These are phyloP conservation scores for Teunomyces stri DNA, from an alignment of 805 yeast species.

Conservation along the genomic window DNA sequence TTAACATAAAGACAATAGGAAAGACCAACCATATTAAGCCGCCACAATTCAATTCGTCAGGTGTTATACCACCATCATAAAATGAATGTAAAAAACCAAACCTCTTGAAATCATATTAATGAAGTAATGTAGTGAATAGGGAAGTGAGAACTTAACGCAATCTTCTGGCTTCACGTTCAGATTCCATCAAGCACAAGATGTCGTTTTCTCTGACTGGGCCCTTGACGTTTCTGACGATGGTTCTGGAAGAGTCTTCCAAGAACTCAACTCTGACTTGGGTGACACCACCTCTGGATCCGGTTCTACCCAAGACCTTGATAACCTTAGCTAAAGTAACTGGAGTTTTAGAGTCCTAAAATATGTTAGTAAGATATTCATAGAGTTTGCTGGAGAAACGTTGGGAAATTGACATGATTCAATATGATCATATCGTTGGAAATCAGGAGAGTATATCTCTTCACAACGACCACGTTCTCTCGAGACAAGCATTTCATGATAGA, in stretches of 20 bases:
- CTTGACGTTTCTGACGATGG: slow-evolving; percentile 95
- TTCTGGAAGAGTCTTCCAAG: slow-evolving; percentile 92
- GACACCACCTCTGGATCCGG: slow-evolving; percentile 99
- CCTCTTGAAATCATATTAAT: slow-evolving; percentile 2
- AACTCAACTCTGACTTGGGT: slow-evolving; percentile 98
- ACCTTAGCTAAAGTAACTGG: slow-evolving; percentile 99
- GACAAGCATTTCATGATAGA: slow-evolving; percentile 8
- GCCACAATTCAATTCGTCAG: not conserved
- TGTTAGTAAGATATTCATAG: slow-evolving; percentile 2
- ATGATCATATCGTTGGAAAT: no score
- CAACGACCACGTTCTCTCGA: not conserved
- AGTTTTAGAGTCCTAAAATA: slow-evolving; percentile 57
- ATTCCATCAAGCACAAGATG: slow-evolving; percentile 98
- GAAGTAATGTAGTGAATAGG: slow-evolving; percentile 2
- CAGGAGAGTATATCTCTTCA: no score
- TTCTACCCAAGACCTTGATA: slow-evolving; percentile 98
- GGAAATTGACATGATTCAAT: not conserved
- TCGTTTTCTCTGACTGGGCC: slow-evolving; percentile 98
- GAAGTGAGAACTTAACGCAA: slow-evolving; percentile 55
- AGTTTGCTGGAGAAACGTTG: not conserved
- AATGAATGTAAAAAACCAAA: slow-evolving; percentile 2
- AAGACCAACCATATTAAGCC: slow-evolving; percentile 1
- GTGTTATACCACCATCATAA: not conserved
- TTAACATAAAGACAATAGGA: slow-evolving; percentile 2
- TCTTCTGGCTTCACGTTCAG: slow-evolving; percentile 99